Base-by-base conservation (phyloP, 2,329 filamentous ascomycete species). In the Shiraia sp. region DNA sequence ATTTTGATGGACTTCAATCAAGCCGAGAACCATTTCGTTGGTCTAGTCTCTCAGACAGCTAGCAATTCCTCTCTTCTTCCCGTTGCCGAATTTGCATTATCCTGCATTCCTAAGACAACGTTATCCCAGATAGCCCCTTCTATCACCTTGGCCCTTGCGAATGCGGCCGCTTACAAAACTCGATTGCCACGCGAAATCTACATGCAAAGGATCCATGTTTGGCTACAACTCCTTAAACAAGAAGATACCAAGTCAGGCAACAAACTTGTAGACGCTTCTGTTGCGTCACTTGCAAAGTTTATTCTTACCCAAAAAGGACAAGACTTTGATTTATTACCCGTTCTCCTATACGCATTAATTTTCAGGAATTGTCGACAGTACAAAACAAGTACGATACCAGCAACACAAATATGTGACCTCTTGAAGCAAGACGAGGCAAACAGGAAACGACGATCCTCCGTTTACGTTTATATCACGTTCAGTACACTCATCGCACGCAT, bases 221-320 rank as follows among this genome's bases (percentile, higher is more conserved):
- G 59, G 59, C 34, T 61, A 16, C 38, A 36, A 17, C 25, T 64
- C n/a, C 46, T 61, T 10, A 44, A 55, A 19, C 24, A 23, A 10
- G 25, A 61, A 8, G 57, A 61, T 31, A 9, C 10, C 8, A 47
- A 29, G 13, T 19, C 26, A 19, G 16, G 13, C 22, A 12, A 3
- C 4, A 27, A 29, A 3, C n/a, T 42, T 2, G 37, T 40, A 10
- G 40, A 44, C 16, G 27, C 27, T 28, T 42, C 51, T n/a, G 38
- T 49, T 19, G 26, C 25, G 2, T 26, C 15, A 2, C 24, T 51
- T 22, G 29, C 36, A 4, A 16, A 28, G 36, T 10, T 36, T 30
- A 10, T 41, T 28, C 37, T 31, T 22, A 14, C 35, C 17, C 17
- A 28, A 4, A 7, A n/a, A 10, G 17, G 13, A 22, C 8, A 6